These are phyloP conservation scores for Calocybe gambosa DNA, from an alignment of 1,284 basidiomycete species.

Conservation along the genomic window DNA sequence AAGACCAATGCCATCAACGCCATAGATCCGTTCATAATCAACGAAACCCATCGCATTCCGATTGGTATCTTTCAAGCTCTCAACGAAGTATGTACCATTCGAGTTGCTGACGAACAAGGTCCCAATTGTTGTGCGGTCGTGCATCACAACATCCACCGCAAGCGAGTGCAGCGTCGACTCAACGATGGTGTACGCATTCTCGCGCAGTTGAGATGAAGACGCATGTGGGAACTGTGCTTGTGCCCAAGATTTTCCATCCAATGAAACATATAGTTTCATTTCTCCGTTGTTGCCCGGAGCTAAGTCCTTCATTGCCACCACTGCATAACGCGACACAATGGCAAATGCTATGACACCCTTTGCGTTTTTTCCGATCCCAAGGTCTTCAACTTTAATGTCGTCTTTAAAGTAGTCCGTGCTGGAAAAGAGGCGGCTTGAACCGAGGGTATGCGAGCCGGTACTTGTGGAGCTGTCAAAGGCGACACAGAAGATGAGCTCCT, in stretches of 20 bases:
- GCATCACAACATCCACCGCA: slow-evolving; percentile 87
- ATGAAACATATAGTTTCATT: slow-evolving; percentile 81
- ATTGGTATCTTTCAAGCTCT: slow-evolving; percentile 87
- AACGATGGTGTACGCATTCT: slow-evolving; percentile 94
- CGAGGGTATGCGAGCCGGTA: slow-evolving; percentile 46
- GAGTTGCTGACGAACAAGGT: slow-evolving; percentile 93
- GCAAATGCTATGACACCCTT: slow-evolving; percentile 85
- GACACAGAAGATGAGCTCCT: slow-evolving; percentile 80
- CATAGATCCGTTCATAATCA: slow-evolving; percentile 89
- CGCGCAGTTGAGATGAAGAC: slow-evolving; percentile 67
- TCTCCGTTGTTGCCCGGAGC: slow-evolving; percentile 46
- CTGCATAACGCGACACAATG: slow-evolving; percentile 85
- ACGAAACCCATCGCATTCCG: slow-evolving; percentile 85
- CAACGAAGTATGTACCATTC: slow-evolving; percentile 93
- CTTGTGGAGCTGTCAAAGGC: slow-evolving; percentile 63
- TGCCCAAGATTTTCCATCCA: slow-evolving; percentile 79
- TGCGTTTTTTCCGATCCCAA: slow-evolving; percentile 80
- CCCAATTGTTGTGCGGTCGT: slow-evolving; percentile 70
- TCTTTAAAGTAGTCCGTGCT: slow-evolving; percentile 77
- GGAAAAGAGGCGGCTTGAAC: slow-evolving; percentile 71
- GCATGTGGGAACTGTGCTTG: slow-evolving; percentile 84
- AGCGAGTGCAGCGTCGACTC: slow-evolving; percentile 91
- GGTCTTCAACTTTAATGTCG: slow-evolving; percentile 64
- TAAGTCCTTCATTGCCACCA: slow-evolving; percentile 77
- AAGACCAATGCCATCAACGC: slow-evolving; percentile 90